These are phyloP conservation scores for Amesomyces nigricolor DNA, from an alignment of 2,329 filamentous ascomycete genomes.

Conservation along the genomic window DNA sequence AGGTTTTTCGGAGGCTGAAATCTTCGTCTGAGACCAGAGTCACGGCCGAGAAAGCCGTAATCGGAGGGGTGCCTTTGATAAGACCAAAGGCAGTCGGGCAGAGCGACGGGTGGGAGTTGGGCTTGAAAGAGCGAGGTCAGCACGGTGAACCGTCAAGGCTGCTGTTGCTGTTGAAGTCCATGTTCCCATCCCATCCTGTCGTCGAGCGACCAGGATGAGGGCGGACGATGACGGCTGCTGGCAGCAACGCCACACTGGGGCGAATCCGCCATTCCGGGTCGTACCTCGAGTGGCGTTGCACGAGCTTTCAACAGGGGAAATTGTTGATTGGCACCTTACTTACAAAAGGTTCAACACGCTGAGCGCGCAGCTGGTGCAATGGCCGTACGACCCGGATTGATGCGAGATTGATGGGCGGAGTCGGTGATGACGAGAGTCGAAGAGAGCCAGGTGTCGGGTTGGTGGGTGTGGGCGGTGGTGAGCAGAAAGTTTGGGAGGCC, in stretches of 20 bases:
- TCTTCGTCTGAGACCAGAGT: conserved; percentile 61
- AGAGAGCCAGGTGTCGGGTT: neutral
- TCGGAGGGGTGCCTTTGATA: conserved; percentile 55
- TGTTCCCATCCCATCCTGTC: neutral
- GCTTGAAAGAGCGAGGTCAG: conserved; percentile 14
- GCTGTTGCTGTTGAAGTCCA: neutral
- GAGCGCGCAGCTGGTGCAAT: conserved; percentile 1
- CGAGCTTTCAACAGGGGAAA: neutral
- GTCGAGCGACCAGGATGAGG: neutral
- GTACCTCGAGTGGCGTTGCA: conserved; percentile 10
- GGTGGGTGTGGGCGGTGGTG: neutral
- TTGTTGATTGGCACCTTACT: conserved; percentile 1
- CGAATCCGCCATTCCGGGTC: neutral
- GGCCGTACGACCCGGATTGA: conserved; percentile 2
- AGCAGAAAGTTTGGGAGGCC: conserved; percentile 11
- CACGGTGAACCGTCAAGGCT: neutral
- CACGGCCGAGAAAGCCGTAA: conserved; percentile 60
- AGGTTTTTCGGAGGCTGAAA: conserved; percentile 60
- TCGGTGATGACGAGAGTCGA: conserved; percentile 6
- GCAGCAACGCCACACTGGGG: neutral
- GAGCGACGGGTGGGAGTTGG: conserved; percentile 5
- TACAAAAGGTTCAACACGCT: neutral
- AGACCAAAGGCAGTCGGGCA: conserved; percentile 57
- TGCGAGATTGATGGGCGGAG: neutral
- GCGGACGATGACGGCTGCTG: neutral